These are phyloP conservation scores for Pyrenula aspistea DNA, from an alignment of 495 filamentous ascomycete genomes.

Conservation along the genomic window DNA sequence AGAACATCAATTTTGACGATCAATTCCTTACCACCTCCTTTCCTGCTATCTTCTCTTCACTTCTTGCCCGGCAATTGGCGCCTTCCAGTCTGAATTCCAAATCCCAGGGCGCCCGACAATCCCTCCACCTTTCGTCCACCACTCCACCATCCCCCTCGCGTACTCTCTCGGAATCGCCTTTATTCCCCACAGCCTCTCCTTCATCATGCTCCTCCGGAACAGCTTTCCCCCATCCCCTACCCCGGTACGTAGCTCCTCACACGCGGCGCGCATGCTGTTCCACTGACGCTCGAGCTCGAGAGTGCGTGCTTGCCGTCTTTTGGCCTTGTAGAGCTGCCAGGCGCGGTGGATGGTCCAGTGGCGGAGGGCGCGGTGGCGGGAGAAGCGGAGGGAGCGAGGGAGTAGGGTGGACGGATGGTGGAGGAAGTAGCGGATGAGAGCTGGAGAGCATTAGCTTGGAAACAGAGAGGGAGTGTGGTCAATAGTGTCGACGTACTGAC, in stretches of 20 bases:
- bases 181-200: conserved; percentile 60
- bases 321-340: conserved; percentile 61
- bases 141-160: conserved; percentile 70
- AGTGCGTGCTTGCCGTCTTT: conserved; percentile 46
- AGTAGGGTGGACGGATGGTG: conserved; percentile 39
- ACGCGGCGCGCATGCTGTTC: conserved; percentile 65
- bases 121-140: conserved; percentile 62
- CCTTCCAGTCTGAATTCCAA: neutral
- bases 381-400: conserved; percentile 74
- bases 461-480: neutral
- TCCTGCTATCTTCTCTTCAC: conserved; percentile 4
- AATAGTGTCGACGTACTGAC: conserved; percentile 15
- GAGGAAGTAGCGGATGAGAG: conserved; percentile 54
- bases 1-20: neutral
- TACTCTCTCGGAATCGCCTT: conserved; percentile 75
- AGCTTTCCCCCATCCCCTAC: conserved; percentile 64
- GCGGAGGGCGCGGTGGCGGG: conserved; percentile 73
- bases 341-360: conserved; percentile 99
- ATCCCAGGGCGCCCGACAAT: conserved; percentile 34
- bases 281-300: conserved; percentile 60
- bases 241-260: conserved; percentile 66
- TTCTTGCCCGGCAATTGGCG: conserved; percentile 32
- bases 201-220: conserved; percentile 75
- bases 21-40: neutral
- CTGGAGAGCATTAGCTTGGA: conserved; percentile 16